A percentile compares a stretch with the other conserved stretches of the same genome.
Evolutionary conservation across 140 eudicot genomes (phyloP).

Genomic region (Senecio squalidus): DNA sequence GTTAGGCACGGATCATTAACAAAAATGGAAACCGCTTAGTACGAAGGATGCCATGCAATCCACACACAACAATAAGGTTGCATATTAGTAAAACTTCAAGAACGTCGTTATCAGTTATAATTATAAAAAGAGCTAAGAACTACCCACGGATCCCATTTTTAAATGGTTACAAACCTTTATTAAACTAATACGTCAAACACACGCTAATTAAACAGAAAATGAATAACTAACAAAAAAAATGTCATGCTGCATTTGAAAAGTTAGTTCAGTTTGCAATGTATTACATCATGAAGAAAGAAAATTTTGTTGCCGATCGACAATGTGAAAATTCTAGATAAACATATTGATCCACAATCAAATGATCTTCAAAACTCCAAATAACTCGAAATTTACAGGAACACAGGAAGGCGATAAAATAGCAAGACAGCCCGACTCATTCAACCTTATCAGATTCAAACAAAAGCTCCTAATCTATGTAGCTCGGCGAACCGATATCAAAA

Average conservation of each 20-base stretch:
- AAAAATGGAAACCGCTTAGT: neutral
- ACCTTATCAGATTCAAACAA: no score
- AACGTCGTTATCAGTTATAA: neutral
- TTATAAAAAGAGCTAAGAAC: neutral
- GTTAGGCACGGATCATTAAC: neutral
- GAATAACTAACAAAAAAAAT: neutral
- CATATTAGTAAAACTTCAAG: neutral
- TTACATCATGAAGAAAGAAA: conserved; percentile 7
- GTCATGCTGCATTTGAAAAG: conserved; percentile 3
- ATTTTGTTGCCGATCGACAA: neutral
- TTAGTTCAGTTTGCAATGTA: neutral
- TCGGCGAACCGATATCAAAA: no score
- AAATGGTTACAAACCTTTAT: no score
- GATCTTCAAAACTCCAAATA: no score
- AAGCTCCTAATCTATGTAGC: no score
- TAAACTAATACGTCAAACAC: neutral
- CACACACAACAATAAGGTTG: neutral
- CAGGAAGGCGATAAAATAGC: no score
- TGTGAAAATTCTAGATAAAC: neutral
- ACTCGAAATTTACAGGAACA: no score
- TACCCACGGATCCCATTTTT: neutral
- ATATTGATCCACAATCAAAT: no score
- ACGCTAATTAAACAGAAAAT: neutral
- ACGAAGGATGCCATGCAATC: neutral
- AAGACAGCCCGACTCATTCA: no score